Base-by-base conservation (phyloP, 108 stramenopile genomes). In the Stephanodiscus minutulus region DNA sequence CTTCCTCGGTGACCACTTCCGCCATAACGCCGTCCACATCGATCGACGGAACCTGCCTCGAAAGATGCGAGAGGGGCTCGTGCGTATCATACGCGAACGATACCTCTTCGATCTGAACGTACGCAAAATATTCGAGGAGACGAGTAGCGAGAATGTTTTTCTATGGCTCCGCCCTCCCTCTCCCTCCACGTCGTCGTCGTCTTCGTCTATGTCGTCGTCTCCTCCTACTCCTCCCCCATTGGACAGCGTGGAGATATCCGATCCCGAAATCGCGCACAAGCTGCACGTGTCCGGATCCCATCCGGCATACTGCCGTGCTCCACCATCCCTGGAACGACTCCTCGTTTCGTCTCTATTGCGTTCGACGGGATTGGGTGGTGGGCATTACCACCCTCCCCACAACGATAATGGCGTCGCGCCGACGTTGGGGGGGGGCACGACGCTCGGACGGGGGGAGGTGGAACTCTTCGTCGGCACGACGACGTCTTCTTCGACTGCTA, bases 241-340 rank as follows among this genome's bases (percentile, higher is more conserved):
- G n/a, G 82, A 87, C 65, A 90, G 89, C 50, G 86, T 94, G 33
- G 93, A 91, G 74, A 69, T 94, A 11, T 62, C 81, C 27, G 87
- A 94, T 73, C 84, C 86, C 25, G 82, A 85, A 9, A 84, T 87
- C 25, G 93, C 93, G 0, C 66, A 83, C 61, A 74, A 86, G 22
- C 73, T 94, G 41, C 88, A 90, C 50, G 63, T 67, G 36, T 69
- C 76, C 53, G 87, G 82, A 8, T 67, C 68, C 20, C 93, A 97
- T 70, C 78, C 94, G 12, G 76, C 90, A 0, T 97, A 97, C 68
- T 97, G 95, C 71, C 87, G 96, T 39, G 96, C 95, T 24, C 92
- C 95, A 17, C 91, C 94, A 0, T 68, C 68, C 49, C 55, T 96
- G 48, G 96, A 97, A 76, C 83, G 85, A 55, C 43, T 48, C 21